These are phyloP conservation scores for Ceratopteris richardii DNA, from an alignment of 75 land plant genomes.

Conservation along the genomic window DNA sequence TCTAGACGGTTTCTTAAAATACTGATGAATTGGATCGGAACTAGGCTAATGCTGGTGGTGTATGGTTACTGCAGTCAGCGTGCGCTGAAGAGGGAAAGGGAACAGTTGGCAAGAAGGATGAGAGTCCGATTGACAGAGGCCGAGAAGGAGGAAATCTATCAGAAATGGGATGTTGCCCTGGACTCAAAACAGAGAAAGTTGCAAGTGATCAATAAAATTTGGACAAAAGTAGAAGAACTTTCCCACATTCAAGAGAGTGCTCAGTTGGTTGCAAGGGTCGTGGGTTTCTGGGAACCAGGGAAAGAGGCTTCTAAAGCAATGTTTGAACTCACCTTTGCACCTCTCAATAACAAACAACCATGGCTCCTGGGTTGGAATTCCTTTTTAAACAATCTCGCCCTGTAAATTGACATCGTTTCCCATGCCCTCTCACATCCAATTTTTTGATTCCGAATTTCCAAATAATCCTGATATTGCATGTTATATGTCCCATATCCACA, in stretches of 20 bases:
- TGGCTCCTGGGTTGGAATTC: constrained; percentile 11
- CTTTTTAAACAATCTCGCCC: constrained; percentile 5
- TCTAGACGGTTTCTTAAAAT: too few relatives aligned
- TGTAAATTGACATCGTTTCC: too few relatives aligned
- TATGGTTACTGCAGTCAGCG: too few relatives aligned
- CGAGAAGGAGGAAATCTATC: constrained; percentile 60
- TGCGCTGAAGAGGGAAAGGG: constrained; percentile 75
- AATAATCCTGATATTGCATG: too few relatives aligned
- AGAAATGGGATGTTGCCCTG: constrained; percentile 71
- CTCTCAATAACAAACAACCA: constrained; percentile 12
- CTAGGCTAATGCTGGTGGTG: too few relatives aligned
- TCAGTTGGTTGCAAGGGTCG: constrained; percentile 78
- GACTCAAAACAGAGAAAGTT: constrained; percentile 87
- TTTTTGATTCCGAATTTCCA: too few relatives aligned
- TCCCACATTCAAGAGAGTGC: constrained; percentile 79
- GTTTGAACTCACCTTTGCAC: constrained; percentile 34
- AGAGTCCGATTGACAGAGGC: constrained; percentile 48
- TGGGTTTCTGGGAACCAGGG: constrained; percentile 68
- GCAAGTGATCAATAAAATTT: constrained; percentile 67
- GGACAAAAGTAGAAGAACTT: constrained; percentile 73
- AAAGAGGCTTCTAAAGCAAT: constrained; percentile 3
- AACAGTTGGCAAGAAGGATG: constrained; percentile 77
- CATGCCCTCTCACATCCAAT: too few relatives aligned
- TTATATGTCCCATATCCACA: too few relatives aligned
- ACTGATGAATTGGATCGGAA: too few relatives aligned